phyloP scores from a whole-genome alignment of 495 filamentous ascomycete genomes.

The Hypoxylon perforatum region DNA sequence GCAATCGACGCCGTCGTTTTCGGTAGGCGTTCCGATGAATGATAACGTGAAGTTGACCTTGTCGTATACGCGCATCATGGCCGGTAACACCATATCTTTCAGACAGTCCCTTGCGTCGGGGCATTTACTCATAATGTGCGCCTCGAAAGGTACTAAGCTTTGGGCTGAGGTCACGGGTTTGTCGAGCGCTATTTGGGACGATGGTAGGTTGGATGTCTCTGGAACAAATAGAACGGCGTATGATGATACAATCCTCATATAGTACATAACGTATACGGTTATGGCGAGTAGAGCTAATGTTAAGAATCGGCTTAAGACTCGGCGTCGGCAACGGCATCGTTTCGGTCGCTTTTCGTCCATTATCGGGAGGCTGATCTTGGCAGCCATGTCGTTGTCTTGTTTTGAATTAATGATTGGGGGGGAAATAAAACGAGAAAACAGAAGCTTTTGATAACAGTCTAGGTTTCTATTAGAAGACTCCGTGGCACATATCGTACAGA shows the following conservation, averaged over 20 bases:
- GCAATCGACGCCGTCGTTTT: conserved; percentile 78
- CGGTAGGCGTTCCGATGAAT: conserved; percentile 80
- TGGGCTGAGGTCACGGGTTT: conserved; percentile 7
- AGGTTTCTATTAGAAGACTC: conserved; percentile 3
- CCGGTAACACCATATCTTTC: conserved; percentile 80
- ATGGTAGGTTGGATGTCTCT: conserved; percentile 5
- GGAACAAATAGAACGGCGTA: conserved; percentile 25
- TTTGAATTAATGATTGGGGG: not conserved
- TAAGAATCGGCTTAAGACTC: conserved; percentile 42
- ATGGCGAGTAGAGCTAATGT: conserved; percentile 39
- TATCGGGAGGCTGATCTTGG: conserved; percentile 40
- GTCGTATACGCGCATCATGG: conserved; percentile 81
- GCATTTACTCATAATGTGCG: conserved; percentile 96
- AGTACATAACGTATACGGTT: conserved; percentile 40
- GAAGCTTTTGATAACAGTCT: not conserved
- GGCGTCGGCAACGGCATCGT: conserved; percentile 40
- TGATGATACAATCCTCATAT: conserved; percentile 28
- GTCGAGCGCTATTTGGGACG: conserved; percentile 8
- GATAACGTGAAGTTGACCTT: conserved; percentile 93
- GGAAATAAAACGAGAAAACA: no score
- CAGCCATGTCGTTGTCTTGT: conserved; percentile 33
- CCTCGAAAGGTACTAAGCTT: conserved; percentile 77
- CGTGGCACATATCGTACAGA: conserved; percentile 14
- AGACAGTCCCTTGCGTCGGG: conserved; percentile 87
- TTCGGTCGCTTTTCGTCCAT: conserved; percentile 50